Evolutionary conservation across 2,329 filamentous ascomycete genomes (phyloP), one percentile per base, ranked within the genome.

Genomic region (Diaporthe sp.): DNA sequence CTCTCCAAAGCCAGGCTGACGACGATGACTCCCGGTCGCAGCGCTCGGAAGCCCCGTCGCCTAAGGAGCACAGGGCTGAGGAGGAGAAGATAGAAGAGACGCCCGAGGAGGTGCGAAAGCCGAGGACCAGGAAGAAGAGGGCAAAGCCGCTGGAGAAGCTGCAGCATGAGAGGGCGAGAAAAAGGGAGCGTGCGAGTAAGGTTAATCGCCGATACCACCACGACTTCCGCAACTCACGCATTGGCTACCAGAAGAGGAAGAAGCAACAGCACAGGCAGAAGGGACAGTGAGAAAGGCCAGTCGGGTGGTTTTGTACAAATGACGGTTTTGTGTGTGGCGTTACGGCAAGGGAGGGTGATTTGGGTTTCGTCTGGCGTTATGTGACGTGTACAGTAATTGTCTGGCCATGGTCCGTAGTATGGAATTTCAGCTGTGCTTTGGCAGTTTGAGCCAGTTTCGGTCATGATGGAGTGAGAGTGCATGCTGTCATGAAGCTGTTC

Each of bases 11-110:
- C 7, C 6, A 5, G 8, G 8, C 30, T 17, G 22, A 17, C 13
- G 28, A 47, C 1, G 42, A 71, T 10, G 30, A 58, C 4, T 19
- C 40, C 22, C 28, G 42, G 33, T 69, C 60, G 12, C 25, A 30
- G 35, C 61, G 54, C 25, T 69, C 60, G 17, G 30, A 35, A 35
- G 54, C 54, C n/a, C 70, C 61, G 55, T 73, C 70, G 64, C 54
- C 67, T 64, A 66, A 74, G 67, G 42, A 15, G 42, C 30, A n/a
- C 8, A 17, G 30, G 25, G 55, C 8, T 13, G 40, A 5, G 19
- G 25, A 22, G n/a, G 58, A 55, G 8, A 25, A n/a, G 22, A 13
- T 17, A 30, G 8, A 8, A 54, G 25, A 47, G 45, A 12, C 8
- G 15, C 2, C 3, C 2, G 9, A 3, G 2, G 12, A 33, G 55